Conservation (phyloP, 495 filamentous ascomycete species). For the Letharia columbiana region DNA sequence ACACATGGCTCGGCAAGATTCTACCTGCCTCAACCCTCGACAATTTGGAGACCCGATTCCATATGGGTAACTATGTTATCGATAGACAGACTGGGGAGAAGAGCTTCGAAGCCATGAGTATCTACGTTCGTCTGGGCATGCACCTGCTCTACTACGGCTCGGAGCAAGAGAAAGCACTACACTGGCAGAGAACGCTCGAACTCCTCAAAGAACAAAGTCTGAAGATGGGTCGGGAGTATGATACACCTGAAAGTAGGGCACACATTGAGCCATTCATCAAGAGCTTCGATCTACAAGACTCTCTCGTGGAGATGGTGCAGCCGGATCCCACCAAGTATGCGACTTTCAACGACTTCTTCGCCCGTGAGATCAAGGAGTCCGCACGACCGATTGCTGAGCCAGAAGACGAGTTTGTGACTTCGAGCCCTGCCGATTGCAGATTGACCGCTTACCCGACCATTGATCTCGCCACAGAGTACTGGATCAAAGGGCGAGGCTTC, state of each 20-base stretch:
- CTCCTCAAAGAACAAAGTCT: slow-evolving; percentile 32
- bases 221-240: slow-evolving; percentile 39
- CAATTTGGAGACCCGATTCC: slow-evolving; percentile 30
- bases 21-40: slow-evolving; percentile 30
- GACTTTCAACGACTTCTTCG: slow-evolving; percentile 41
- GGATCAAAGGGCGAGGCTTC: slow-evolving; percentile 41
- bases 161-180: slow-evolving; percentile 29
- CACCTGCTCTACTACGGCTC: slow-evolving; percentile 24
- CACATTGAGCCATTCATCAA: slow-evolving; percentile 38
- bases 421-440: slow-evolving; percentile 37
- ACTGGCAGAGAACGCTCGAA: slow-evolving; percentile 31
- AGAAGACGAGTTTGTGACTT: slow-evolving; percentile 29
- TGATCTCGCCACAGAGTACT: slow-evolving; percentile 33
- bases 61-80: slow-evolving; percentile 39
- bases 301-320: slow-evolving; percentile 30
- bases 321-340: slow-evolving; percentile 29
- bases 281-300: slow-evolving; percentile 29
- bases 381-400: slow-evolving; percentile 33
- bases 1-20: slow-evolving; percentile 30
- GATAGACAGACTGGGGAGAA: slow-evolving; percentile 34
- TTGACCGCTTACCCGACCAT: slow-evolving; percentile 33
- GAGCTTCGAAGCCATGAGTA: slow-evolving; percentile 36
- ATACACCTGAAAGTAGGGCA: slow-evolving; percentile 29
- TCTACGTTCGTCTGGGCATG: slow-evolving; percentile 41
- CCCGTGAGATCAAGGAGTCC: slow-evolving; percentile 33